phyloP scores from a whole-genome alignment of 768 basidiomycete species.

The Kwoniella dejecticola region DNA sequence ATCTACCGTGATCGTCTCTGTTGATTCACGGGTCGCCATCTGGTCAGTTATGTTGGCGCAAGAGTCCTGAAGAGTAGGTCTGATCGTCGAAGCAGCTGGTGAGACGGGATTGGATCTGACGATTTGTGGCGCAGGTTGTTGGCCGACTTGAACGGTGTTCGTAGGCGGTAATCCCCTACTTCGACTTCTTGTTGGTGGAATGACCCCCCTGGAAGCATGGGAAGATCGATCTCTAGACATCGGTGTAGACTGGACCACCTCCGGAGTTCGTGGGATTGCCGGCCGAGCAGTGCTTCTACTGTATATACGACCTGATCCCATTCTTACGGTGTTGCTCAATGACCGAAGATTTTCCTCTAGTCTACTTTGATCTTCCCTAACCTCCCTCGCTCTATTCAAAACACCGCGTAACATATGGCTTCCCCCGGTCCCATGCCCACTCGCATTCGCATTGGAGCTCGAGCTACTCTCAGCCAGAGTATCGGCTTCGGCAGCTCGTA shows the following conservation, averaged over 20 bases:
- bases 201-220: neutral
- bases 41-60: neutral
- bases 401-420: constrained; percentile 7
- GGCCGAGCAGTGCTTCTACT: neutral
- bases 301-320: neutral
- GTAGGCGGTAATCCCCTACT: constrained; percentile 22
- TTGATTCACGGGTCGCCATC: neutral
- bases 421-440: neutral
- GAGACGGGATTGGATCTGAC: constrained; percentile 12
- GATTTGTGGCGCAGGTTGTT: constrained; percentile 21
- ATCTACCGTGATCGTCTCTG: neutral
- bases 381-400: constrained; percentile 12
- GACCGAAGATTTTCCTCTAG: constrained; percentile 10
- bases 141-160: neutral
- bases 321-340: neutral
- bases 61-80: neutral
- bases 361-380: constrained; percentile 19
- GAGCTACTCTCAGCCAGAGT: neutral
- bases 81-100: constrained; percentile 5
- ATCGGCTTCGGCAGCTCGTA: constrained; percentile 1
- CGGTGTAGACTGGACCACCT: neutral
- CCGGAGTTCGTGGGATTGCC: neutral
- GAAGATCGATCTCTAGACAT: neutral
- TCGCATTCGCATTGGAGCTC: neutral
- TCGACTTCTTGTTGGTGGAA: neutral